A percentile compares a stretch with the other conserved stretches of the same genome.
Evolutionary conservation across 345 rosid species (phyloP).

Genomic region (Citrus mangshanensis): DNA sequence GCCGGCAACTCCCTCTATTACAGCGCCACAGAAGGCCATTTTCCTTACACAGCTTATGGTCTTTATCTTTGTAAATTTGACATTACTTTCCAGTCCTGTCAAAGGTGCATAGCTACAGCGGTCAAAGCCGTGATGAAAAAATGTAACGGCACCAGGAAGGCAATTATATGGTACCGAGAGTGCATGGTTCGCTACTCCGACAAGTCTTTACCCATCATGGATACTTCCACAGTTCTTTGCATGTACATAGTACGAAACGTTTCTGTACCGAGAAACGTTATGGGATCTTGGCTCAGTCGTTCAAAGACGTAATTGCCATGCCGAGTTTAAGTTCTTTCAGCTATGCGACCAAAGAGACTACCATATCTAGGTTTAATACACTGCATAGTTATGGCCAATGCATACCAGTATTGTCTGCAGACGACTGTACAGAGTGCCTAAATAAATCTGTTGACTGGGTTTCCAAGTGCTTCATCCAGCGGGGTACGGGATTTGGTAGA

Average conservation of each 20-base stretch:
- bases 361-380: background rate
- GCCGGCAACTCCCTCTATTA: background rate
- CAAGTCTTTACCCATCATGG: conserved; percentile 5
- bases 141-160: conserved; percentile 26
- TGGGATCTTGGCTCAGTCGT: background rate
- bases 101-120: conserved; percentile 10
- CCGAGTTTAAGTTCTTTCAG: background rate
- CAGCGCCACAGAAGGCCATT: background rate
- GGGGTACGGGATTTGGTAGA: background rate
- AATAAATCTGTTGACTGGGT: background rate
- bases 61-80: conserved; percentile 17
- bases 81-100: background rate
- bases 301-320: background rate
- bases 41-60: conserved; percentile 13
- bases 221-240: accelerated
- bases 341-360: background rate
- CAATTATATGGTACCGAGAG: conserved; percentile 27
- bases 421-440: conserved; percentile 1
- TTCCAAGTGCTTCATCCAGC: background rate
- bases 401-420: conserved; percentile 7
- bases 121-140: background rate
- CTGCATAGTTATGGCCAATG: conserved; percentile 21
- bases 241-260: background rate
- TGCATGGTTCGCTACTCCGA: conserved; percentile 35
- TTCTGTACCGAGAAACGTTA: background rate